phyloP scores from a whole-genome alignment of 106 monocot species.

The Dendrobium catenatum region DNA sequence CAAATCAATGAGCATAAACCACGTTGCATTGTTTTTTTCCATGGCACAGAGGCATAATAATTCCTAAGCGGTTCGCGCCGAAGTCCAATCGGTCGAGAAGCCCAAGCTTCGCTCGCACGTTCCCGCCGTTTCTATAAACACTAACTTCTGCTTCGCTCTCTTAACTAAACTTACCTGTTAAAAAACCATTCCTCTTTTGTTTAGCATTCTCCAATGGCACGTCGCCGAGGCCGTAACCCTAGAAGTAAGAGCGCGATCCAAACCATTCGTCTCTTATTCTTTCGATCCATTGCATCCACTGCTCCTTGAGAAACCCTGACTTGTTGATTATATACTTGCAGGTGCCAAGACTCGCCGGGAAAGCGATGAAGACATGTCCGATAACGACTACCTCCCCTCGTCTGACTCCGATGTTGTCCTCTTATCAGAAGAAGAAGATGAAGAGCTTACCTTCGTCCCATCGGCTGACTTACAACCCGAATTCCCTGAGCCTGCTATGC shows the following conservation, averaged over 20 bases:
- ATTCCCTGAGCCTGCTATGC: background rate
- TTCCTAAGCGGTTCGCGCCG: background rate
- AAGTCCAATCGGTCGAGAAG: background rate
- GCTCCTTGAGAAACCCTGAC: background rate
- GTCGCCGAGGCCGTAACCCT: slow-evolving; percentile 4
- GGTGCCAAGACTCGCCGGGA: background rate
- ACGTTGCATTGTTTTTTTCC: background rate
- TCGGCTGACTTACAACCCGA: background rate
- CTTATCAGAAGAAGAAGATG: background rate
- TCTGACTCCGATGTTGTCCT: slow-evolving; percentile 9
- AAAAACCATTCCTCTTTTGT: background rate
- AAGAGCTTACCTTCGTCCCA: no score
- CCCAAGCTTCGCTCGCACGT: slow-evolving; percentile 2
- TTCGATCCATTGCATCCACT: no score
- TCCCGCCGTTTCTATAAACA: slow-evolving; percentile 13
- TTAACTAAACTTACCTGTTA: background rate
- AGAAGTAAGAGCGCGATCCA: background rate
- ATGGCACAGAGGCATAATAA: background rate
- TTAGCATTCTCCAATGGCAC: background rate
- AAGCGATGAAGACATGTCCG: background rate
- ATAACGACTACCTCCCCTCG: slow-evolving; percentile 1
- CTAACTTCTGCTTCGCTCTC: background rate
- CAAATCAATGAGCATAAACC: background rate
- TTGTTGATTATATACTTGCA: background rate
- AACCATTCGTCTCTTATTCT: background rate